Conservation (phyloP, 352 stramenopile species). For the Globisporangium lucens region DNA sequence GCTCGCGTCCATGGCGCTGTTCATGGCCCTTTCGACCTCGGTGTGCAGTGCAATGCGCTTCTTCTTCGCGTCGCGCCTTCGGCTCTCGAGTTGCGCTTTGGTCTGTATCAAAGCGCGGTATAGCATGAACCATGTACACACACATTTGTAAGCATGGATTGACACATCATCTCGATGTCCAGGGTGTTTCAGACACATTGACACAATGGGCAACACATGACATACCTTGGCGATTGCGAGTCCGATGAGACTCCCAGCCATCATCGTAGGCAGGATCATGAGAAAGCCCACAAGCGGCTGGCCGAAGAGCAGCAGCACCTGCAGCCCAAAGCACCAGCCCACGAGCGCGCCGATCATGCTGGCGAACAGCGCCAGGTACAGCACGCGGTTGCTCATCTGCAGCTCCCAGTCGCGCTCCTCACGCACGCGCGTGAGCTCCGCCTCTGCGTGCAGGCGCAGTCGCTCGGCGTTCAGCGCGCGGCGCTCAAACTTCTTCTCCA, state of each 20-base stretch:
- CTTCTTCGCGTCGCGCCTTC: slow-evolving; percentile 35
- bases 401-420: slow-evolving; percentile 54
- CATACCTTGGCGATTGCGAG: slow-evolving; percentile 56
- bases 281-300: slow-evolving; percentile 66
- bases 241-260: slow-evolving; percentile 36
- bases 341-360: slow-evolving; percentile 45
- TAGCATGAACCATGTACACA: not conserved
- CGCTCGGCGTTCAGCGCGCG: slow-evolving; percentile 69
- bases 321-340: slow-evolving; percentile 46
- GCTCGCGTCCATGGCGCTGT: slow-evolving; percentile 23
- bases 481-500: slow-evolving; percentile 59
- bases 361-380: slow-evolving; percentile 53
- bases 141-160: not conserved
- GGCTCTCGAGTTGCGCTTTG: slow-evolving; percentile 52
- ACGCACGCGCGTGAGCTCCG: slow-evolving; percentile 39
- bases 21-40: slow-evolving; percentile 59
- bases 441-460: slow-evolving; percentile 59
- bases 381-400: slow-evolving; percentile 38
- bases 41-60: slow-evolving; percentile 32
- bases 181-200: not conserved
- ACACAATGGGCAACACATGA: slow-evolving; percentile 9
- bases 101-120: slow-evolving; percentile 21
- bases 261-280: slow-evolving; percentile 63
- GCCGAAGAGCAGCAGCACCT: slow-evolving; percentile 43
- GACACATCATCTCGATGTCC: not conserved